A percentile compares a stretch with the other conserved stretches of the same genome.
These are phyloP conservation scores for Candida yuanshanica DNA, from an alignment of 805 yeast species.

Conservation along the genomic window DNA sequence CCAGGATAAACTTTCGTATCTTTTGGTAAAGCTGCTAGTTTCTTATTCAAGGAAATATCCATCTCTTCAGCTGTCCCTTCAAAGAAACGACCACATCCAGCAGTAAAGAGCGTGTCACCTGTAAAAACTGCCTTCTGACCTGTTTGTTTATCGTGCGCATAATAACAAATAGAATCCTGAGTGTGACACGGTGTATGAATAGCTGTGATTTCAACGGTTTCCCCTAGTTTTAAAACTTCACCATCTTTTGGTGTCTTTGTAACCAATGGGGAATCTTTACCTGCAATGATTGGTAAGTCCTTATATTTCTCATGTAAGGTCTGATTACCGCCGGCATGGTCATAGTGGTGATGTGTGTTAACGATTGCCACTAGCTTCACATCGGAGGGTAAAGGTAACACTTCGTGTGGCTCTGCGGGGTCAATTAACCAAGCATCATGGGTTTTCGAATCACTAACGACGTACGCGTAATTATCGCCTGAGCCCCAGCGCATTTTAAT, in stretches of 20 bases:
- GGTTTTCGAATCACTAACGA: constrained; percentile 61
- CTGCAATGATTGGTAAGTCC: constrained; percentile 69
- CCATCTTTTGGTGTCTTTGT: constrained; percentile 63
- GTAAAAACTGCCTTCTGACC: constrained; percentile 77
- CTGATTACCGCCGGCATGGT: constrained; percentile 86
- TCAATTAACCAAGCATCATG: constrained; percentile 81
- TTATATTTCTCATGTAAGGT: constrained; percentile 29
- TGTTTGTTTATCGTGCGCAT: constrained; percentile 53
- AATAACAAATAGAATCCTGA: constrained; percentile 91
- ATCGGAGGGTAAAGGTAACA: constrained; percentile 32
- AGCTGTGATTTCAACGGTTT: constrained; percentile 61
- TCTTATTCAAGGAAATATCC: constrained; percentile 59
- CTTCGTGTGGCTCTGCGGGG: constrained; percentile 84
- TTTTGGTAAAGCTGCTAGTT: constrained; percentile 55
- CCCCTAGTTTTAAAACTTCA: constrained; percentile 59
- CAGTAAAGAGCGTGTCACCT: constrained; percentile 90
- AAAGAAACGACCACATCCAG: constrained; percentile 96
- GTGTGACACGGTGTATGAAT: constrained; percentile 98
- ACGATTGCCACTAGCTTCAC: constrained; percentile 68
- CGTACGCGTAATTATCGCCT: constrained; percentile 88
- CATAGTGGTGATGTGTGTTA: constrained; percentile 95
- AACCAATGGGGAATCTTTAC: constrained; percentile 73
- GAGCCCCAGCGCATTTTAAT: constrained; percentile 94
- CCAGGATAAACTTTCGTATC: constrained; percentile 85
- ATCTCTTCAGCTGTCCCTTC: constrained; percentile 85